Evolutionary conservation across 169 alveolate genomes (phyloP), one percentile per base, ranked within the genome.

Genomic region (Babesia ovata): DNA sequence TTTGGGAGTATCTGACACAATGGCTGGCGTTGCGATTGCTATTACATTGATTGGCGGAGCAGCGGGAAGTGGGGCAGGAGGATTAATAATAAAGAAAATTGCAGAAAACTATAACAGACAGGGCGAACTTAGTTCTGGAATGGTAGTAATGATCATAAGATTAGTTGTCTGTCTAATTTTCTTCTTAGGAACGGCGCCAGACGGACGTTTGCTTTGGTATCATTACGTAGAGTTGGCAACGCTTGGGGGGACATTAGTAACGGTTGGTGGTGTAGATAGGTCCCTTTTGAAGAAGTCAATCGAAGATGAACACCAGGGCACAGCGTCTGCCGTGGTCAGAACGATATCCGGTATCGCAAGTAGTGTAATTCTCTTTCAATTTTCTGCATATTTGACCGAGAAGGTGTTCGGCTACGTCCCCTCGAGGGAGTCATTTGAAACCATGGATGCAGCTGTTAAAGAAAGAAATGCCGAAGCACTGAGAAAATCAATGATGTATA

Each of bases 41-140:
- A 66, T 86, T 19, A 83, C 92, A 70, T 86, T 94, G 9, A 74
- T 92, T 39, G 98, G 97, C 21, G 91, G 95, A 3, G 92, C 92
- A 56, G 59, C 90, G 36, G 97, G 98, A 26, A 97, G 97, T 14
- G 93, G 91, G 19, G 45, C 91, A 21, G 98, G 98, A 14, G 98
- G 97, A 2, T 70, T 72, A 21, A 67, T 91, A 54, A 94, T 95
- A 19, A 97, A 94, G 45, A 71, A 58, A 45, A 83, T 92, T 72
- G 91, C 88, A 61, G 69, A 85, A 58, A 76, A 83, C 70, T 74
- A 87, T 33, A 87, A 84, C n/a, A 86, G 87, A 29, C 94, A 94
- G 67, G 98, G 97, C 44, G 70, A 96, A 52, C 94, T 95, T 12
- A 72, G 90, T 56, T 83, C 93, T 21, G 97, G 96, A 59, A 86